phyloP scores from a whole-genome alignment of 108 stramenopile species.

The Nannochloropsis gaditana region DNA sequence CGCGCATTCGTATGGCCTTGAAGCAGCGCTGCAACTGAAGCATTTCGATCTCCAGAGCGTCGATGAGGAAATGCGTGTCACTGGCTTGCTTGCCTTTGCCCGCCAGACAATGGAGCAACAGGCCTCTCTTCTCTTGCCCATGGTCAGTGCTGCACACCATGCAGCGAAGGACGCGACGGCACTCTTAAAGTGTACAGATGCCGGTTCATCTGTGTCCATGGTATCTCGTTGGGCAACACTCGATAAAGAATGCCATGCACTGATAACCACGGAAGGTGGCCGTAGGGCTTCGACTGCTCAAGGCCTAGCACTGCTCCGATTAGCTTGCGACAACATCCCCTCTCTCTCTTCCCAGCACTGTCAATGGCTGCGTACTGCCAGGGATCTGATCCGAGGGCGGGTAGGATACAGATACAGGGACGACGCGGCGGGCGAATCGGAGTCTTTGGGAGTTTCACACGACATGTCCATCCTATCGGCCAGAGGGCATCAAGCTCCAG shows the following conservation, averaged over 20 bases:
- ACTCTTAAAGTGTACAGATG: neutral
- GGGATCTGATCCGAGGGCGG: neutral
- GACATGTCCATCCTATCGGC: neutral
- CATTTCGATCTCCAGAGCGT: conserved; percentile 43
- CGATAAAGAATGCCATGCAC: neutral
- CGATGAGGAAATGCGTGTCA: conserved; percentile 21
- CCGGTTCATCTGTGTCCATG: neutral
- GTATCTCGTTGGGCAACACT: neutral
- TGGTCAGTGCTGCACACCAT: neutral
- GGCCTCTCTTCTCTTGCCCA: neutral
- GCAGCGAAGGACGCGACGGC: neutral
- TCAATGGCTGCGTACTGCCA: neutral
- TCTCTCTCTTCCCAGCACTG: neutral
- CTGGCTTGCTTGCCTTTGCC: conserved; percentile 36
- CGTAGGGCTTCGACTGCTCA: neutral
- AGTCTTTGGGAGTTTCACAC: neutral
- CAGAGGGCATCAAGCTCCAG: neutral
- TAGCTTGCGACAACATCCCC: neutral
- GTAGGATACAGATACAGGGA: neutral
- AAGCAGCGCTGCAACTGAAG: conserved; percentile 68
- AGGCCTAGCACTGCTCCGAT: neutral
- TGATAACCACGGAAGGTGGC: neutral
- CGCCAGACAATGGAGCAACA: conserved; percentile 12
- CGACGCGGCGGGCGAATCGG: neutral
- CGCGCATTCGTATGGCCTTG: conserved; percentile 73